Evolutionary conservation across 176 grass and related monocot genomes (phyloP), one percentile per base, ranked within the genome.

Genomic region (Echinochloa phyllopogon): DNA sequence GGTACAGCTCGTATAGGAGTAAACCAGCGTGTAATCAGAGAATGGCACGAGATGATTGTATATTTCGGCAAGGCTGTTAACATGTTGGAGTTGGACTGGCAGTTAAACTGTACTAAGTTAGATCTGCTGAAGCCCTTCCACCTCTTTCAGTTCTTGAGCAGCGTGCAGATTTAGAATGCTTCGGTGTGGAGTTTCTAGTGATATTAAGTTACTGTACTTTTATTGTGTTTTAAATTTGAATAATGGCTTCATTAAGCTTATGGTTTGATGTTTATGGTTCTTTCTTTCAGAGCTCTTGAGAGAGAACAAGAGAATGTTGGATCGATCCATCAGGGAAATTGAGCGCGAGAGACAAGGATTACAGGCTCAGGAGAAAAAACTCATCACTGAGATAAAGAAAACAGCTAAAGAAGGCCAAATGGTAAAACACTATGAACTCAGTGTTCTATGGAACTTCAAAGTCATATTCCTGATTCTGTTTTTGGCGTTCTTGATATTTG

Each of bases 381-480:
- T 94, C 55, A 94, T 94, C 63, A 64, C 86, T 14, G 92, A 91
- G 89, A 94, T 94, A 50, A 91, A 94, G 89, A 94, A 94, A 78
- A 89, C 89, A 77, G 92, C 92, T 47, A 94, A 94, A 53, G 85
- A 94, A 67, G 92, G 92, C n/a, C 92, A 94, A 44, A 94, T 94
- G 92, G 92, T 94, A 33, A 33, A 33, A 33, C 29, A 33, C 29
- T 33, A 94, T 74, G 76, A 74, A 37, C 48, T 69, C 14, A 6
- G 38, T 65, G 52, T 38, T 1, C 39, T 80, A 67, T 42, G 51
- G 12, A 51, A 27, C 8, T 38, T 40, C 2, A 5, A 78, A 65
- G 10, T 33, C 39, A 36, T 65, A 15, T 21, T 36, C 15, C 15
- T 27, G 57, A 47, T 61, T 77, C 13, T 47, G 4, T 63, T 79